These are phyloP conservation scores for Kwoniella dejecticola DNA, from an alignment of 768 basidiomycete species.

Conservation along the genomic window DNA sequence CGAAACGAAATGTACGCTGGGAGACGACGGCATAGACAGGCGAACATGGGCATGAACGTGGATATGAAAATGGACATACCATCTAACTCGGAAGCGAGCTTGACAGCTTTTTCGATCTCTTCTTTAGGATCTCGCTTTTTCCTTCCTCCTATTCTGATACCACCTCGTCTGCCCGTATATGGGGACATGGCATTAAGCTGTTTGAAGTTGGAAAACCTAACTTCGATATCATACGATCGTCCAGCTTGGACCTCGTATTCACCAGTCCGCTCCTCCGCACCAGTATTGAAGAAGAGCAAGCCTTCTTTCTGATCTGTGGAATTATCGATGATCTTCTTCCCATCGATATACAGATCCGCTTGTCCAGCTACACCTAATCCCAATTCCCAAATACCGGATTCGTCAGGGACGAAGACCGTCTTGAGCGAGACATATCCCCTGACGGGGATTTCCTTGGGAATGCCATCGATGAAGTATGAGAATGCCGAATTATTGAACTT, in stretches of 20 bases:
- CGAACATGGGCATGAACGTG: neutral
- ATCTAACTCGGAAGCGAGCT: conserved; percentile 59
- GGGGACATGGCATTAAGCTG: conserved; percentile 44
- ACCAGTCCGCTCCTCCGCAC: conserved; percentile 31
- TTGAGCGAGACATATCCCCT: conserved; percentile 39
- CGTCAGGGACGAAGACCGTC: conserved; percentile 39
- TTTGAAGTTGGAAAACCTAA: conserved; percentile 49
- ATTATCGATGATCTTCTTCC: conserved; percentile 45
- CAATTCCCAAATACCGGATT: conserved; percentile 37
- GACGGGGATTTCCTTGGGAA: conserved; percentile 37
- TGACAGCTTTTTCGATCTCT: conserved; percentile 47
- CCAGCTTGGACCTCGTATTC: conserved; percentile 31
- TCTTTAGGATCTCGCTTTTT: conserved; percentile 30
- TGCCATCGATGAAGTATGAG: conserved; percentile 37
- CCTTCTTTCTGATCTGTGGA: conserved; percentile 37
- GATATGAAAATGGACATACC: conserved; percentile 29
- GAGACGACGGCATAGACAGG: too few species aligned
- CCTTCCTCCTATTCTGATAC: conserved; percentile 42
- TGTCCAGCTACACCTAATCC: conserved; percentile 38
- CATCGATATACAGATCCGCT: conserved; percentile 41
- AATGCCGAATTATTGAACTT: conserved; percentile 27
- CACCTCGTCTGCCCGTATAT: conserved; percentile 44
- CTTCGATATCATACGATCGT: conserved; percentile 30
- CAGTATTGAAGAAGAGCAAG: conserved; percentile 36
- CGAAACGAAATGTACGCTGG: neutral